phyloP scores from a whole-genome alignment of 2,329 filamentous ascomycete genomes.

The Alternaria sp. region DNA sequence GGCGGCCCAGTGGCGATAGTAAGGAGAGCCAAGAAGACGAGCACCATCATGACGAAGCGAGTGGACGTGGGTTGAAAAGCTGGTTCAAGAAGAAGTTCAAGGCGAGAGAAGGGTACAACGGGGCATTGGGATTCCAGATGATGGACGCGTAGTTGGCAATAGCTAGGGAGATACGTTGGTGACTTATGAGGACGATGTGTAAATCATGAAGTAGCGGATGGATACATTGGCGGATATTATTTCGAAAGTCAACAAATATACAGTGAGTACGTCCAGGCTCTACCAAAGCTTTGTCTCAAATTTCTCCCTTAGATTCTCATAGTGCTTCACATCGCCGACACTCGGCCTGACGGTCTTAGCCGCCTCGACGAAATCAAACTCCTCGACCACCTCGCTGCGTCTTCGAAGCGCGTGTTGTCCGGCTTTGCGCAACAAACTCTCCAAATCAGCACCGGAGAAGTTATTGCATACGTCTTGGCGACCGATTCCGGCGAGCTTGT shows the following conservation, averaged over 20 bases:
- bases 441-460: constrained; percentile 76
- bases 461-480: constrained; percentile 69
- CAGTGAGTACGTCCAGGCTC: background rate
- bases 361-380: constrained; percentile 56
- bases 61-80: background rate
- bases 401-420: constrained; percentile 63
- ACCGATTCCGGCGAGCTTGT: constrained; percentile 69
- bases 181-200: background rate
- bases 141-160: background rate
- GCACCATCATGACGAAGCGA: background rate
- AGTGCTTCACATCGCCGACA: constrained; percentile 64
- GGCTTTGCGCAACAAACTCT: constrained; percentile 64
- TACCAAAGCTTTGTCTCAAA: constrained; percentile 47
- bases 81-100: background rate
- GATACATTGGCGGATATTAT: background rate
- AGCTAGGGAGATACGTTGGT: background rate
- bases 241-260: background rate
- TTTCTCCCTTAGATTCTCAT: constrained; percentile 60
- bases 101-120: background rate
- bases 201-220: background rate
- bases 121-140: background rate
- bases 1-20: background rate
- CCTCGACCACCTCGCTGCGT: constrained; percentile 53
- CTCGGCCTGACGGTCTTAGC: constrained; percentile 54
- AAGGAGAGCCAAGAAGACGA: background rate